Conservation (phyloP, 202 grass and related monocot genomes). For the Zizania palustris region DNA sequence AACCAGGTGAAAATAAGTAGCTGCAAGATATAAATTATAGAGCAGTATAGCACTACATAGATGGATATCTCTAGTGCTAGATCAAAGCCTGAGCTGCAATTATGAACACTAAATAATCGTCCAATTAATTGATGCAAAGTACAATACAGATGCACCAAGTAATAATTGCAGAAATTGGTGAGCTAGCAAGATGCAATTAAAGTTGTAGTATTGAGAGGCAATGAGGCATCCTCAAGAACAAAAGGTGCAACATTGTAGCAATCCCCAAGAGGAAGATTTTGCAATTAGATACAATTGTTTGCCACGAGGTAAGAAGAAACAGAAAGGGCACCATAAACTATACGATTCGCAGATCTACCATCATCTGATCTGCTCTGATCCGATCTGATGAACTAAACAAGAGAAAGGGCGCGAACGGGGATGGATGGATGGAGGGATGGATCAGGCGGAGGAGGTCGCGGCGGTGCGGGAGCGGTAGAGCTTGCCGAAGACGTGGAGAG, state of each 20-base stretch:
- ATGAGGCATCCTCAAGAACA: not conserved
- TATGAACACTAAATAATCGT: not conserved
- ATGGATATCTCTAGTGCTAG: not conserved
- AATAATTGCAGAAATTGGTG: constrained; percentile 19
- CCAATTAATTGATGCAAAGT: not conserved
- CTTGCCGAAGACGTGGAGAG: constrained; percentile 94
- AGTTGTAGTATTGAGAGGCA: not conserved
- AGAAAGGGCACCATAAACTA: constrained; percentile 33
- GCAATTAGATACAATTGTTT: constrained; percentile 32
- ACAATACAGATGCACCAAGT: not conserved
- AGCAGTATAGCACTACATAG: not conserved
- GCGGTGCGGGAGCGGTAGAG: constrained; percentile 87
- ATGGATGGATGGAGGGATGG: constrained; percentile 1
- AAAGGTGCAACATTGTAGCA: not conserved
- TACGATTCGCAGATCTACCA: constrained; percentile 35
- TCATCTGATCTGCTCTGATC: constrained; percentile 7
- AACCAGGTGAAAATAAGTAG: not conserved
- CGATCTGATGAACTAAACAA: not conserved
- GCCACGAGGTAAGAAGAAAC: constrained; percentile 14
- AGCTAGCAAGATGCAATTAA: not conserved
- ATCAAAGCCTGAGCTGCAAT: not conserved
- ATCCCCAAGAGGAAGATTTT: not conserved
- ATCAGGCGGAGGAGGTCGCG: constrained; percentile 54
- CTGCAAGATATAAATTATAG: not conserved
- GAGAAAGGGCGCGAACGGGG: no score